phyloP scores from a whole-genome alignment of 331 rosid genomes.

The Malus hybrid region DNA sequence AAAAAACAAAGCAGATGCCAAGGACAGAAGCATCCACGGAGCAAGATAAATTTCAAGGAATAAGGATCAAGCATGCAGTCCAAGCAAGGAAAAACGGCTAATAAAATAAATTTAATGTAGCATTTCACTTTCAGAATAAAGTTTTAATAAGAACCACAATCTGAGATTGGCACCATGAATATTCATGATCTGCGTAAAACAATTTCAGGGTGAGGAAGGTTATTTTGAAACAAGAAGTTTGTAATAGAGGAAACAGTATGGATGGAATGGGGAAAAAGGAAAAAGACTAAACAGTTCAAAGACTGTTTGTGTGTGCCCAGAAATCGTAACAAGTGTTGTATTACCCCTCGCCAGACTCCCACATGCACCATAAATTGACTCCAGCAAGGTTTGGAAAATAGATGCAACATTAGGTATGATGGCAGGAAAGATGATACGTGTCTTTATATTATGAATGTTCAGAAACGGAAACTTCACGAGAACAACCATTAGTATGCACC shows the following conservation, averaged over 20 bases:
- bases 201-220: not conserved
- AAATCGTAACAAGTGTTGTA: not conserved
- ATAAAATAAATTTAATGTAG: not conserved
- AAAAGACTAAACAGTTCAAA: not conserved
- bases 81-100: no score
- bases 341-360: not conserved
- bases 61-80: no score
- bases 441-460: not conserved
- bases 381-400: not conserved
- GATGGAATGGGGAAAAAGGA: not conserved
- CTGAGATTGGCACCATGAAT: constrained; percentile 4
- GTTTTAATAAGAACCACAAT: not conserved
- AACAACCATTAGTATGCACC: not conserved
- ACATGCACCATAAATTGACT: not conserved
- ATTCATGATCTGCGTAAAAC: not conserved
- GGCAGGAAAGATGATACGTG: not conserved
- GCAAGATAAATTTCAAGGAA: no score
- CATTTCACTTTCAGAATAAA: not conserved
- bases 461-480: not conserved
- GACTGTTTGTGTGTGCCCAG: not conserved
- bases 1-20: no score
- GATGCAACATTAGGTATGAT: not conserved
- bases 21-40: no score
- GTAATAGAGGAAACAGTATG: not conserved
- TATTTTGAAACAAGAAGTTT: not conserved